Evolutionary conservation across 768 basidiomycete species (phyloP).

Genomic region (Austroboletus festivus): DNA sequence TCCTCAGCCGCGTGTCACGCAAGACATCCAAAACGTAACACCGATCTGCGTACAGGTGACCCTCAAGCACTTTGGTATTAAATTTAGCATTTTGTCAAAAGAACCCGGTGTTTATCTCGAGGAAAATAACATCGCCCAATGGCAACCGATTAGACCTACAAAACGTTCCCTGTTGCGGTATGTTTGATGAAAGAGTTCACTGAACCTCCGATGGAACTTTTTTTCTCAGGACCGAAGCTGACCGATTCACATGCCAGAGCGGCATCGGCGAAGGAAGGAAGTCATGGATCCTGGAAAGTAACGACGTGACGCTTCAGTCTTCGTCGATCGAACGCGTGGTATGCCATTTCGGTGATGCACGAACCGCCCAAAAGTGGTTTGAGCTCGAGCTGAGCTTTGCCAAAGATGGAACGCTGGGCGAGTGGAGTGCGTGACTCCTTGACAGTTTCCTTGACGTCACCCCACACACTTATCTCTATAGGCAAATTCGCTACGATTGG

Average conservation of each 20-base stretch:
- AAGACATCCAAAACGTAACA: background rate
- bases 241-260: background rate
- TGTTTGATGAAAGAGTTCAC: background rate
- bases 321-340: background rate
- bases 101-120: conserved; percentile 1
- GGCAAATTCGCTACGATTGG: background rate
- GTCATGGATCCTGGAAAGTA: conserved; percentile 2
- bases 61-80: background rate
- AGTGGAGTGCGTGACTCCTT: conserved; percentile 1
- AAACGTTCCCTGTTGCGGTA: background rate
- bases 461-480: background rate
- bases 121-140: background rate
- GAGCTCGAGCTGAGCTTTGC: conserved; percentile 2
- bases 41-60: conserved; percentile 2
- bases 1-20: background rate
- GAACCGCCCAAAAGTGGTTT: conserved; percentile 5
- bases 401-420: background rate
- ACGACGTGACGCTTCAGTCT: background rate
- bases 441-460: too few species aligned
- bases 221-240: background rate
- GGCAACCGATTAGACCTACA: background rate
- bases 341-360: background rate
- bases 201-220: background rate
- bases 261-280: background rate
- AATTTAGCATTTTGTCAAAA: background rate